Evolutionary conservation across 352 stramenopile species (phyloP).

Genomic region (Plasmopara muralis): DNA sequence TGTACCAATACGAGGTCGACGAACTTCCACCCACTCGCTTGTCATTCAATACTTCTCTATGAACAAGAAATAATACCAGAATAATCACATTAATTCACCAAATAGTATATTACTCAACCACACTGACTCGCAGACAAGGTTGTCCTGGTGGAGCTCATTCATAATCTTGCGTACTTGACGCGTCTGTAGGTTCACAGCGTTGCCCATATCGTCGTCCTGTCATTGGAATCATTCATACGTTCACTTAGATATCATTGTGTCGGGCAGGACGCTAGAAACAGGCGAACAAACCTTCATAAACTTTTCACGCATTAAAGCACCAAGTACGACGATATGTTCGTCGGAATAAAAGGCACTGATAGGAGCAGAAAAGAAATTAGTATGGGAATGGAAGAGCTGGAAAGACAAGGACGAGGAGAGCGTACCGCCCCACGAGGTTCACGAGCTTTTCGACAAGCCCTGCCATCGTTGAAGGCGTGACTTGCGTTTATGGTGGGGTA

Average conservation of each 20-base stretch:
- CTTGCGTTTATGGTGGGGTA: too few relatives aligned
- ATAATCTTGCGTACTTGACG: slow-evolving; percentile 87
- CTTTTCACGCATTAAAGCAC: slow-evolving; percentile 79
- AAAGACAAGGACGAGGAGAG: neutral
- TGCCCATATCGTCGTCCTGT: slow-evolving; percentile 85
- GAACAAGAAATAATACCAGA: neutral
- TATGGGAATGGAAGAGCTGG: neutral
- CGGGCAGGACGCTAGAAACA: neutral
- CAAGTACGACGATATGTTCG: slow-evolving; percentile 82
- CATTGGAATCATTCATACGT: neutral
- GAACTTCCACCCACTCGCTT: slow-evolving; percentile 77
- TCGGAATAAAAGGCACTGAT: slow-evolving; percentile 83
- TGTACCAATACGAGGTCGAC: slow-evolving; percentile 88
- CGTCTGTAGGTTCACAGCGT: slow-evolving; percentile 81
- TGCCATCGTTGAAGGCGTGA: slow-evolving; percentile 33
- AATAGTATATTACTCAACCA: slow-evolving; percentile 6
- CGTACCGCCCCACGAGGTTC: slow-evolving; percentile 70
- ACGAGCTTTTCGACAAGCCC: slow-evolving; percentile 85
- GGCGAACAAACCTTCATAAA: slow-evolving; percentile 66
- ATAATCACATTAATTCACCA: neutral
- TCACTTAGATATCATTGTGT: neutral
- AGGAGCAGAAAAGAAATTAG: neutral
- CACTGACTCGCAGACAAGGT: slow-evolving; percentile 80
- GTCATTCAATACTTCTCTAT: slow-evolving; percentile 83
- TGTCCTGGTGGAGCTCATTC: slow-evolving; percentile 81